These are phyloP conservation scores for Mycena indigotica DNA, from an alignment of 768 basidiomycete genomes.

Conservation along the genomic window DNA sequence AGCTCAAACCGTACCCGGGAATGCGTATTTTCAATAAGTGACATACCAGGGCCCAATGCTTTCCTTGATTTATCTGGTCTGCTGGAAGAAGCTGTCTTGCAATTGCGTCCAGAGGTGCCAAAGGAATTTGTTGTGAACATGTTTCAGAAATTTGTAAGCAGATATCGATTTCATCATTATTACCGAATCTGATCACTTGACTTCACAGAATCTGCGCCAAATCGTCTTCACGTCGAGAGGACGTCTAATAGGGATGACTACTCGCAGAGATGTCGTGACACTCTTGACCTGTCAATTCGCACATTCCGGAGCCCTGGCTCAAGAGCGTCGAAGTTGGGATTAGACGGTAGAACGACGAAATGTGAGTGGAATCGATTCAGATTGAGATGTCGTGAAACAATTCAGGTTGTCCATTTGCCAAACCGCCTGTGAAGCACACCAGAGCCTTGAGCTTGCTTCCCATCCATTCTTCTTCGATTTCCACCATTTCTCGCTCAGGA, in stretches of 20 bases:
- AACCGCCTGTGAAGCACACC: conserved; percentile 91
- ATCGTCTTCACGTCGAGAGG: conserved; percentile 67
- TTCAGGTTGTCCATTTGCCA: conserved; percentile 68
- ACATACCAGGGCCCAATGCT: conserved; percentile 28
- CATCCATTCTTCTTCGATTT: conserved; percentile 98
- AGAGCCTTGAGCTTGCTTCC: conserved; percentile 89
- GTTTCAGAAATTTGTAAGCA: conserved; percentile 70
- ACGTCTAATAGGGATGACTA: conserved; percentile 63
- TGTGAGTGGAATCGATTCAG: not conserved
- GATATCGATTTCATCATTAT: not conserved
- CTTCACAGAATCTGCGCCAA: conserved; percentile 61
- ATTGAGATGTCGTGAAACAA: conserved; percentile 40
- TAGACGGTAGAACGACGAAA: conserved; percentile 1
- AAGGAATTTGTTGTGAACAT: conserved; percentile 71
- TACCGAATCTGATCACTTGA: not conserved
- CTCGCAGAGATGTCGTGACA: conserved; percentile 66
- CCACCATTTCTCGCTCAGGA: conserved; percentile 57
- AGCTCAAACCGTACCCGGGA: conserved; percentile 32
- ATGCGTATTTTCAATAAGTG: conserved; percentile 45
- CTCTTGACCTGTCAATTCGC: conserved; percentile 60
- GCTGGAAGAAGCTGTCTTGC: conserved; percentile 55
- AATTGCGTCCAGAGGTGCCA: conserved; percentile 69
- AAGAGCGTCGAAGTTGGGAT: conserved; percentile 12
- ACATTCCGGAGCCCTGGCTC: conserved; percentile 47
- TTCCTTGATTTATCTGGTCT: conserved; percentile 41